Evolutionary conservation across 2,329 filamentous ascomycete genomes (phyloP), one percentile per base, ranked within the genome.

Genomic region (Neonectria faginata): DNA sequence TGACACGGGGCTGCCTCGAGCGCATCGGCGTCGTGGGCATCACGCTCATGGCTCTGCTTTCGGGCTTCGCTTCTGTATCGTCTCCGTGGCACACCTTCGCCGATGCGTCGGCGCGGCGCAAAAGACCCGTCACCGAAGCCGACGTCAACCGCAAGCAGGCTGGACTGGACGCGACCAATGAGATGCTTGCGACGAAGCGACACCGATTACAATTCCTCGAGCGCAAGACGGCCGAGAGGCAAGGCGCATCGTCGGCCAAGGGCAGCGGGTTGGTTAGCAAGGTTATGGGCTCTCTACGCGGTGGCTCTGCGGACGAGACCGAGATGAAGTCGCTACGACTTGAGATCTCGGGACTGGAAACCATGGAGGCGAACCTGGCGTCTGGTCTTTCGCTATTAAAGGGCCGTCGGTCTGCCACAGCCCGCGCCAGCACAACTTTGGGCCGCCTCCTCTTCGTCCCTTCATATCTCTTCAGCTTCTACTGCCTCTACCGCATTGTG

Each of bases 11-110:
- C 9, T 90, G 87, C 68, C 79, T 91, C 39, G 88, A 90, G 76
- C 80, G 93, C 48, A 89, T 97, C 27, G 93, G 93, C 12, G 90
- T 97, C 44, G 93, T 97, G 67, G 93, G 93, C 3, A 93, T 96
- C 60, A 90, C 91, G 52, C 80, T 96, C 57, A 97, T 97, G 92
- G 93, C 93, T 16, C 85, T 94, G 14, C 82, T 97, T n/a, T 93
- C 93, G 7, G 93, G 93, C 0, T 97, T 97, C 73, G 93, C 93
- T 6, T 92, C 92, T n/a, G 91, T 97, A 36, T 94, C 92, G 25
- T 91, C 92, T 1, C 89, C 94, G 1, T 97, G 93, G 92, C 91
- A 97, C 74, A 92, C 88, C 0, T 93, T 97, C 78, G 86, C 89
- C 25, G 88, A 89, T 31, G 87, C 86, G 42, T 82, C 87, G 50